phyloP scores from a whole-genome alignment of 1,284 basidiomycete species.

The Ceratorhiza oryzae-sativae region DNA sequence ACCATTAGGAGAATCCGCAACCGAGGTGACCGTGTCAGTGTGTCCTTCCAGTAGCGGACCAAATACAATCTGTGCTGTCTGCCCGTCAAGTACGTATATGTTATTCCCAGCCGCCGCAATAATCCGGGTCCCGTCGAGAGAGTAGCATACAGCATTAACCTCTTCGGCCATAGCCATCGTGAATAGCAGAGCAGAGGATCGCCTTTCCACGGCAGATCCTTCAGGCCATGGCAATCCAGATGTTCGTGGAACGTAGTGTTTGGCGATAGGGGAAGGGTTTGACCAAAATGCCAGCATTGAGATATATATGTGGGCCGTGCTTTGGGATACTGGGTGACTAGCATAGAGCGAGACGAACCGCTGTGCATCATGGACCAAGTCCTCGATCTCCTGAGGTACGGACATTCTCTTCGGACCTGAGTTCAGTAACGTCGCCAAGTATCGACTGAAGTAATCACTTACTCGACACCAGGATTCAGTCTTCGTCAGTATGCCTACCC shows the following conservation, averaged over 20 bases:
- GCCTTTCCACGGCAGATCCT: background rate
- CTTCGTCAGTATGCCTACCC: background rate
- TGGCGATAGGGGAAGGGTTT: background rate
- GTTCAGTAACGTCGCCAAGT: too few relatives aligned
- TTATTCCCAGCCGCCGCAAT: background rate
- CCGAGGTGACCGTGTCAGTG: background rate
- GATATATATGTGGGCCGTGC: conserved; percentile 14
- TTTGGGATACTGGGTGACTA: background rate
- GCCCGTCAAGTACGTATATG: background rate
- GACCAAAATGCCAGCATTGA: conserved; percentile 12
- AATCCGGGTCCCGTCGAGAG: background rate
- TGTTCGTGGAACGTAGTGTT: background rate
- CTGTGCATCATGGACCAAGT: background rate
- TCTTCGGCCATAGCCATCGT: background rate
- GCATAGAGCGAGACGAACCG: conserved; percentile 1
- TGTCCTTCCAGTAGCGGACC: conserved; percentile 12
- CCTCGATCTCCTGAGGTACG: background rate
- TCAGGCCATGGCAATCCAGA: background rate
- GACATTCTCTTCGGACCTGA: background rate
- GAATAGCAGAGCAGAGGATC: background rate
- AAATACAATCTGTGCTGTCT: background rate
- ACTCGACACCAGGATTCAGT: background rate
- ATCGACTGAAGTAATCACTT: too few relatives aligned
- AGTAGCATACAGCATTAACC: background rate
- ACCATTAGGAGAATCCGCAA: background rate